Conservation (phyloP, 192 early-diverging fungal species). For the Phycomyces nitens region DNA sequence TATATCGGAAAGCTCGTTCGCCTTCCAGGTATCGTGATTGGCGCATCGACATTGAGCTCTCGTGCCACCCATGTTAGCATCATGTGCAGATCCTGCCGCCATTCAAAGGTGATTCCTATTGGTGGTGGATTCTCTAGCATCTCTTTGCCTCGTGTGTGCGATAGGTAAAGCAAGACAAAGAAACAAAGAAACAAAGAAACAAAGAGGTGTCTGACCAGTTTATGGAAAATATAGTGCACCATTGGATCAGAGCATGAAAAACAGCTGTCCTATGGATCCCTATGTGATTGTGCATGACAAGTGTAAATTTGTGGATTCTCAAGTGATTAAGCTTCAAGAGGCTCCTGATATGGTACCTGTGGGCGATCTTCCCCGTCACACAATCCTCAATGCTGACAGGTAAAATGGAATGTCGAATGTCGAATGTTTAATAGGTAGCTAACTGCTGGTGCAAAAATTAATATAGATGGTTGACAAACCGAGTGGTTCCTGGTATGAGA, state of each 20-base stretch:
- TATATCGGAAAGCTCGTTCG: slow-evolving; percentile 92
- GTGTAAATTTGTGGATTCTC: slow-evolving; percentile 94
- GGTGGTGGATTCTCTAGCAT: slow-evolving; percentile 82
- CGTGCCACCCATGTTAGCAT: slow-evolving; percentile 88
- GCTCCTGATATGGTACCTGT: slow-evolving; percentile 95
- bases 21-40: slow-evolving; percentile 94
- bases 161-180: slow-evolving; percentile 51
- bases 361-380: slow-evolving; percentile 95
- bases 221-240: background rate
- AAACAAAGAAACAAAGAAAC: background rate
- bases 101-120: slow-evolving; percentile 78
- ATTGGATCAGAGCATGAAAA: slow-evolving; percentile 24
- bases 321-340: slow-evolving; percentile 96
- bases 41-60: slow-evolving; percentile 80
- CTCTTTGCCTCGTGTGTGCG: slow-evolving; percentile 85
- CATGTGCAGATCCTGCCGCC: slow-evolving; percentile 84
- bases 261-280: slow-evolving; percentile 73
- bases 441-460: too few species aligned
- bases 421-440: too few species aligned
- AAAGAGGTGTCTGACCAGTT: background rate
- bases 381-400: slow-evolving; percentile 86
- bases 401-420: slow-evolving; percentile 24
- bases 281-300: slow-evolving; percentile 95
- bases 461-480: slow-evolving; percentile 71
- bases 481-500: slow-evolving; percentile 91